Conservation (phyloP, 2,329 filamentous ascomycete species). For the Penicillium sp. region DNA sequence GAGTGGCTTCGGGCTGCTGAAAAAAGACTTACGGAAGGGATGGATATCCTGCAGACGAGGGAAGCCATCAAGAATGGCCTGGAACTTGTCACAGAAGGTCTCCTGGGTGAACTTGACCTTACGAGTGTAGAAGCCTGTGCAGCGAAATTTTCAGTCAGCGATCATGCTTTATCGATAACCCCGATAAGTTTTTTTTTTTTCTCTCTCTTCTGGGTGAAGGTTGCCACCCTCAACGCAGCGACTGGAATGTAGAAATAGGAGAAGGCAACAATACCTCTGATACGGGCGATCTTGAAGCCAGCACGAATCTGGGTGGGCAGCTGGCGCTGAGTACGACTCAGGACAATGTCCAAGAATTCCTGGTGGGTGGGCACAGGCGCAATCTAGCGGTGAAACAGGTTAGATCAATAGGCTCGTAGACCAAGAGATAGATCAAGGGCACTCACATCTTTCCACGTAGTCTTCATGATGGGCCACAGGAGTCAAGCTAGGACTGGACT, state of each 20-base stretch:
- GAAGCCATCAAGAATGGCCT: constrained; percentile 86
- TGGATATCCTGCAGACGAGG: constrained; percentile 91
- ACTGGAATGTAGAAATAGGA: not conserved
- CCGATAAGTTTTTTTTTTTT: constrained; percentile 16
- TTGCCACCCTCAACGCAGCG: not conserved
- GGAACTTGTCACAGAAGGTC: constrained; percentile 92
- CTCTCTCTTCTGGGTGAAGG: not conserved
- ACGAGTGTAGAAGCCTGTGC: constrained; percentile 81
- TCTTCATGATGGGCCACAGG: constrained; percentile 52
- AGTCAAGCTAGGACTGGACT: constrained; percentile 26
- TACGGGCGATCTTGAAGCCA: constrained; percentile 94
- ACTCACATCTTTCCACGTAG: constrained; percentile 57
- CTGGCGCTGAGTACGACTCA: constrained; percentile 87
- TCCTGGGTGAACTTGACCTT: constrained; percentile 99
- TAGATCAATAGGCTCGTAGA: constrained; percentile 22
- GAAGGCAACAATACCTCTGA: constrained; percentile 54
- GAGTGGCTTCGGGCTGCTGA: constrained; percentile 11
- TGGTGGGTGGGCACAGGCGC: constrained; percentile 85
- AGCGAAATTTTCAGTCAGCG: constrained; percentile 30
- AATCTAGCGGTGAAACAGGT: constrained; percentile 52
- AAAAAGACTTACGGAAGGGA: constrained; percentile 67
- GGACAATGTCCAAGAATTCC: constrained; percentile 96
- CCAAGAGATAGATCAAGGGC: not conserved
- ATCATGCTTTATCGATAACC: constrained; percentile 27
- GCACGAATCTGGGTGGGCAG: constrained; percentile 93